These are phyloP conservation scores for Zizania latifolia DNA, from an alignment of 176 grass and related monocot species.

Conservation along the genomic window DNA sequence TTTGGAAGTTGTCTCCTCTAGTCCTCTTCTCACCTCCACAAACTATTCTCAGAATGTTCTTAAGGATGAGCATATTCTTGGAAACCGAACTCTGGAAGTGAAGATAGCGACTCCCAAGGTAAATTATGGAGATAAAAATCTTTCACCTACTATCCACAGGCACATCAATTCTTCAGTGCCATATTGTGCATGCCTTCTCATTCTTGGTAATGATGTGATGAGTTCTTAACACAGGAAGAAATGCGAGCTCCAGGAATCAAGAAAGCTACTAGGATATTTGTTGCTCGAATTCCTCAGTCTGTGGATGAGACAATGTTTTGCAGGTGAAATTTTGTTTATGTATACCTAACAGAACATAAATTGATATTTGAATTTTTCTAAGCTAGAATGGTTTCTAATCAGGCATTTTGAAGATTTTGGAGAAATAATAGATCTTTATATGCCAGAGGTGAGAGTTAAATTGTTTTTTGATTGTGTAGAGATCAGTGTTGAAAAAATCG, in stretches of 20 bases:
- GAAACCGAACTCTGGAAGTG: conserved; percentile 77
- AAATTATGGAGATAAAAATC: neutral
- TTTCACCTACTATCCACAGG: neutral
- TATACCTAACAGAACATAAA: neutral
- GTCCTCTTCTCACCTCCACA: neutral
- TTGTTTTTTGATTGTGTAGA: neutral
- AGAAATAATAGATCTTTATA: conserved; percentile 74
- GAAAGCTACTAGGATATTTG: conserved; percentile 84
- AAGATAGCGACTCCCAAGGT: conserved; percentile 89
- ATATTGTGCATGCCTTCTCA: neutral
- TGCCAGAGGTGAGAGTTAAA: conserved; percentile 66
- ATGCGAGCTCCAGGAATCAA: conserved; percentile 59
- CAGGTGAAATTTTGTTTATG: conserved; percentile 31
- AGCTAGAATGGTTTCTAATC: conserved; percentile 17
- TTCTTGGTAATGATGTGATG: conserved; percentile 7
- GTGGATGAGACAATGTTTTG: conserved; percentile 70
- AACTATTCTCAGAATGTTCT: conserved; percentile 50
- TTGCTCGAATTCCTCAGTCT: conserved; percentile 72
- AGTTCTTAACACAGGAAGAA: conserved; percentile 60
- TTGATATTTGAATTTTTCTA: conserved; percentile 13
- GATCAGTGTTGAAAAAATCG: too few species aligned
- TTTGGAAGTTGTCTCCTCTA: conserved; percentile 1
- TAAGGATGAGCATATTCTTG: conserved; percentile 70
- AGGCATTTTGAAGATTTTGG: conserved; percentile 80
- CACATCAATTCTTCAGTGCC: neutral